Evolutionary conservation across 768 basidiomycete species (phyloP).

Genomic region (Hygrophoropsis aurantiaca): DNA sequence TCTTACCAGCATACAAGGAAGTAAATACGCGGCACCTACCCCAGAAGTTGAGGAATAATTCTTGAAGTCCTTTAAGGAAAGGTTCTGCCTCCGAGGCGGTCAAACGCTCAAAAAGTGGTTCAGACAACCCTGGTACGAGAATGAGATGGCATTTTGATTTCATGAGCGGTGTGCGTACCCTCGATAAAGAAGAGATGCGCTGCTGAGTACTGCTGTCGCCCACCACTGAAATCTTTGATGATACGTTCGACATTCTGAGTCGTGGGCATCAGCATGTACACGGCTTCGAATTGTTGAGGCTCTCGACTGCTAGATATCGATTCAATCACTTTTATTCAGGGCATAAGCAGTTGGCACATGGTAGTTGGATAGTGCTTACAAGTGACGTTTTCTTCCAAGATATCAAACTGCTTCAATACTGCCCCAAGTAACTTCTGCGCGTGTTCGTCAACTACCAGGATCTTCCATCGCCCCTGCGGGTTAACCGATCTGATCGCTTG

Average conservation of each 20-base stretch:
- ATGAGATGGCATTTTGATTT: slow-evolving; percentile 1
- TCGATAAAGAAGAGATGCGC: slow-evolving; percentile 95
- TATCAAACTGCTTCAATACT: slow-evolving; percentile 91
- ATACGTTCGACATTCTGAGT: slow-evolving; percentile 90
- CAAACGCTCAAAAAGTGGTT: slow-evolving; percentile 73
- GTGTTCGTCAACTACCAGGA: slow-evolving; percentile 93
- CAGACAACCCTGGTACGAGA: slow-evolving; percentile 61
- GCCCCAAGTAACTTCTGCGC: slow-evolving; percentile 81
- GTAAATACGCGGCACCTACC: slow-evolving; percentile 49
- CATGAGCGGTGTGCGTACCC: slow-evolving; percentile 45
- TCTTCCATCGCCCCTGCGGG: slow-evolving; percentile 92
- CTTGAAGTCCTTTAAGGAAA: slow-evolving; percentile 73
- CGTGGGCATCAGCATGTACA: slow-evolving; percentile 95
- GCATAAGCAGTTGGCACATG: no score
- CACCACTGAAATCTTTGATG: slow-evolving; percentile 75
- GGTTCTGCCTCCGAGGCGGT: slow-evolving; percentile 76
- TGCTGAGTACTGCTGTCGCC: slow-evolving; percentile 70
- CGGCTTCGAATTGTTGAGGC: slow-evolving; percentile 85
- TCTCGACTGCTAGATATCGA: slow-evolving; percentile 81
- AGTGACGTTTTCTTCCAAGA: slow-evolving; percentile 94
- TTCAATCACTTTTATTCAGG: slow-evolving; percentile 75
- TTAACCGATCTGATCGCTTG: slow-evolving; percentile 85
- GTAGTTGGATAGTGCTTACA: slow-evolving; percentile 50
- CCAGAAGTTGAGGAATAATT: slow-evolving; percentile 92
- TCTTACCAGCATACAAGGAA: no score